Evolutionary conservation across 2,329 filamentous ascomycete genomes (phyloP), one percentile per base, ranked within the genome.

Genomic region (Phaeosphaeria sp.): DNA sequence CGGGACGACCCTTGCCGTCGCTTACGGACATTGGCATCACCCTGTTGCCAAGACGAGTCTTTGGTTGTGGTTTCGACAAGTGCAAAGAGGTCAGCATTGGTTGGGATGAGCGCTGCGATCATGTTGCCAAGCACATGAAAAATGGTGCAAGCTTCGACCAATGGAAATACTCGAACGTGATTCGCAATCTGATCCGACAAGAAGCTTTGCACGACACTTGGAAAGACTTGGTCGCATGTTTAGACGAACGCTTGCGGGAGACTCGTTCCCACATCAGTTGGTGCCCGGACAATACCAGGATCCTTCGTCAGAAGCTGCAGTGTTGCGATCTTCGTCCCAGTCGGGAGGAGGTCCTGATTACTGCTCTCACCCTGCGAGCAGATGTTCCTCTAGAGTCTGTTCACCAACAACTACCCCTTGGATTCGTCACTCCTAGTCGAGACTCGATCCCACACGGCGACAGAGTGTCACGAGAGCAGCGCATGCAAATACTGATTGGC

Each of bases 61-160:
- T 75, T 56, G 74, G 74, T n/a, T 77, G 75, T 59, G 75, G 75
- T 0, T 77, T 77, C 54, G 71, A 76, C 47, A 75, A 74, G 41
- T 77, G 74, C 52, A 77, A 77, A 65, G 73, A 75, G 42, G 73
- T 77, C 20, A 76, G 72, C 65, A 74, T 74, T 50, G 73, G 72
- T 27, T 77, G 74, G 74, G 74, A 77, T 41, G 74, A 77, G 54
- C 68, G 75, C 47, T 77, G 74, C 57, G 72, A 76, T 54, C 75
- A 77, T 48, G 73, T 77, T 41, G 75, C 74, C 6, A 74, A 76
- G 52, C 74, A 77, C 47, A 76, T 77, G 72, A 75, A 77, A 59
- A 75, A 77, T 21, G 75, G 75, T 20, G 66, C 67, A 15, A 70
- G 65, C 9, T 70, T 68, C 20, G 69, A 74, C 36, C 67, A 74